Conservation (phyloP, 306 rosid species). For the Mimosa bimucronata region DNA sequence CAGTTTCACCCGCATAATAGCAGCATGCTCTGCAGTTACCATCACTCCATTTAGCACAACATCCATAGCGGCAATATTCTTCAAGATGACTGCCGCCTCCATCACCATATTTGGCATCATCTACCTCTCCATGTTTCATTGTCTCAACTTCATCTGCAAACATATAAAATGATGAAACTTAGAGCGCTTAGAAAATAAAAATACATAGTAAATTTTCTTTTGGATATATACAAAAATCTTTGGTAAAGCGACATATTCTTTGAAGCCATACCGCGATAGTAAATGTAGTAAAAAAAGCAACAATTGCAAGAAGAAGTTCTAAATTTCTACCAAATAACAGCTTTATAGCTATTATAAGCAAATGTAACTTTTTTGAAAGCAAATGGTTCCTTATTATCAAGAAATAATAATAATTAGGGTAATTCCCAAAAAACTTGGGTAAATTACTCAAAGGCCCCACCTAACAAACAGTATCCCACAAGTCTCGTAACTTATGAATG, state of each 20-base stretch:
- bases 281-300: background rate
- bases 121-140: constrained; percentile 15
- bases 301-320: background rate
- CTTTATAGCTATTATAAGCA: background rate
- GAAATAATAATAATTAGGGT: background rate
- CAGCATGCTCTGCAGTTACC: constrained; percentile 55
- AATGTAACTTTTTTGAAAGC: background rate
- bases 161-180: background rate
- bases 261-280: background rate
- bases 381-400: background rate
- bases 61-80: constrained; percentile 48
- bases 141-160: constrained; percentile 23
- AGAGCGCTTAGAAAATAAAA: background rate
- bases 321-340: background rate
- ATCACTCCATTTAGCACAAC: too few relatives aligned
- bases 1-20: constrained; percentile 54
- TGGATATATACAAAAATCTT: background rate
- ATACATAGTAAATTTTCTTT: background rate
- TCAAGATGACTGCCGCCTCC: background rate
- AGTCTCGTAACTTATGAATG: too few relatives aligned
- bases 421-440: too few relatives aligned
- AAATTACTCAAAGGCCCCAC: too few relatives aligned
- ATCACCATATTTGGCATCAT: background rate
- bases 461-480: too few relatives aligned
- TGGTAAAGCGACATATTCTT: background rate